phyloP scores from a whole-genome alignment of 1,284 basidiomycete genomes.

The Trichosporon coremiiforme region DNA sequence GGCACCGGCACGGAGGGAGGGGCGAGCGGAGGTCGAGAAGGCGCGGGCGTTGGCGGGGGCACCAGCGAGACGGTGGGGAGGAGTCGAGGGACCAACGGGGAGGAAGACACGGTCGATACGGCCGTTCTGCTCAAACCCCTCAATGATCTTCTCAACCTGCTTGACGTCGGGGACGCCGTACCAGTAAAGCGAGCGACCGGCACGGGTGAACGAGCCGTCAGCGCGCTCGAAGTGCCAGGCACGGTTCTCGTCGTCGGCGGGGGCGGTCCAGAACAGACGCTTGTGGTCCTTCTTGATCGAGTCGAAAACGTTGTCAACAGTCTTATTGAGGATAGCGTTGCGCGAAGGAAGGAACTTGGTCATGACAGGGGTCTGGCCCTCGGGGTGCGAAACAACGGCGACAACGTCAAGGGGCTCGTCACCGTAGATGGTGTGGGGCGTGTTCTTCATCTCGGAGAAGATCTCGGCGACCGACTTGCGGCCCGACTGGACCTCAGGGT shows the following conservation, averaged over 20 bases:
- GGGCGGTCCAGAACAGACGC: constrained; percentile 93
- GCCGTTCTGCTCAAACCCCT: constrained; percentile 78
- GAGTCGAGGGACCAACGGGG: constrained; percentile 81
- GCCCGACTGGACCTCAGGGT: constrained; percentile 85
- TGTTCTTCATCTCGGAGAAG: constrained; percentile 74
- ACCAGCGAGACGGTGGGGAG: constrained; percentile 62
- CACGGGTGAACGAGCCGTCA: constrained; percentile 94
- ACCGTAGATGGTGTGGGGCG: constrained; percentile 92
- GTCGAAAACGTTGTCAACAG: constrained; percentile 96
- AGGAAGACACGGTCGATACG: constrained; percentile 85
- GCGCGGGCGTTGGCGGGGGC: constrained; percentile 59
- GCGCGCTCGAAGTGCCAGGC: constrained; percentile 99
- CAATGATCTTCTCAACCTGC: constrained; percentile 86
- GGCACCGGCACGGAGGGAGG: constrained; percentile 59
- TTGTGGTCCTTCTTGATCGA: constrained; percentile 94
- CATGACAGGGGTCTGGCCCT: constrained; percentile 85
- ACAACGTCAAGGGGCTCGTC: constrained; percentile 96
- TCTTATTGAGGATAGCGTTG: constrained; percentile 87
- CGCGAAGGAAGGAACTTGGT: constrained; percentile 88
- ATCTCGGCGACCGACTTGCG: constrained; percentile 86
- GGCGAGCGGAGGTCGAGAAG: constrained; percentile 73
- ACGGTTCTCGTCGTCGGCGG: constrained; percentile 91
- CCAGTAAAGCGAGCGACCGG: constrained; percentile 92
- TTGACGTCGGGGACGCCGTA: constrained; percentile 90
- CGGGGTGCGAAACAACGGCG: constrained; percentile 89